Conservation (phyloP, 2,329 filamentous ascomycete genomes). For the Cordyceps pruinosa region DNA sequence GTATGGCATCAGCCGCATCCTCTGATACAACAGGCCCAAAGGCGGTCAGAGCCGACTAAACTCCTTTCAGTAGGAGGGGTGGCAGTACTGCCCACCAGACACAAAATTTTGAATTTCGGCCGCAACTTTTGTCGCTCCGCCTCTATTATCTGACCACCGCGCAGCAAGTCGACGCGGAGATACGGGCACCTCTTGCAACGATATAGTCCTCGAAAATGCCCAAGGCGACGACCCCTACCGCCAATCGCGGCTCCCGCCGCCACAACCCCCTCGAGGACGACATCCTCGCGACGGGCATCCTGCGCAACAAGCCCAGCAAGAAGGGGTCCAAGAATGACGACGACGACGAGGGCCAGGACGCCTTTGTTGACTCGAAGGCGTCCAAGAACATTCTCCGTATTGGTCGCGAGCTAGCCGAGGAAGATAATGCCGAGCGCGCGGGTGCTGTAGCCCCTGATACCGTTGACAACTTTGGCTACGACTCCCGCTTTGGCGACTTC, state of each 20-base stretch:
- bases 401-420: constrained; percentile 79
- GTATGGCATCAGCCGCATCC: background rate
- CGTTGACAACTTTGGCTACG: constrained; percentile 65
- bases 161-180: background rate
- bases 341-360: constrained; percentile 51
- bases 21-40: constrained; percentile 15
- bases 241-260: constrained; percentile 54
- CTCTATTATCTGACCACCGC: background rate
- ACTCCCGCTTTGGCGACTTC: constrained; percentile 61
- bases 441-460: constrained; percentile 35
- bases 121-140: constrained; percentile 1
- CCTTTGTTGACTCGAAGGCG: constrained; percentile 79
- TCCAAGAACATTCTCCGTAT: constrained; percentile 85
- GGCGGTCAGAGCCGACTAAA: constrained; percentile 28
- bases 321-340: constrained; percentile 56
- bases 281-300: constrained; percentile 60
- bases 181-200: background rate
- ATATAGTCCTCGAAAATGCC: constrained; percentile 55
- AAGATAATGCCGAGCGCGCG: constrained; percentile 49
- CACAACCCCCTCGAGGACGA: constrained; percentile 93
- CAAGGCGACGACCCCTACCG: constrained; percentile 60
- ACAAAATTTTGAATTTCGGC: constrained; percentile 18
- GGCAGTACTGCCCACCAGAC: constrained; percentile 22
- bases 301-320: constrained; percentile 71
- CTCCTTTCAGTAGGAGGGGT: constrained; percentile 28